Base-by-base conservation (phyloP, 2,329 filamentous ascomycete genomes). In the Diatrype stigma region DNA sequence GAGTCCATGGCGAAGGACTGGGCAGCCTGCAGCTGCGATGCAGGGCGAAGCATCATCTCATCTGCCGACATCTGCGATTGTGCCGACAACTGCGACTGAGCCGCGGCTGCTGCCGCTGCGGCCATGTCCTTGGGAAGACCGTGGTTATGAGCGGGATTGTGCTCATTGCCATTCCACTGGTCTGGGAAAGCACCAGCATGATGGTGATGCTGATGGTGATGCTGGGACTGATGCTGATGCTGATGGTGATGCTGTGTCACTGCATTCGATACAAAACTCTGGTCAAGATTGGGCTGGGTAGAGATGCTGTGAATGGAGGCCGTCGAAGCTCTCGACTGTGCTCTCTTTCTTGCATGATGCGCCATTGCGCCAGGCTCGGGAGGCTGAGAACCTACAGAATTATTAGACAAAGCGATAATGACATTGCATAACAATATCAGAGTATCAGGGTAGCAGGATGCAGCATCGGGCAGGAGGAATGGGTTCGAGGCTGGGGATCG, bases 11-110 rank as follows among this genome's bases (percentile, higher is more conserved):
- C 60, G 58, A 75, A 80, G 17, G 73, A 70, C 48, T 74, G 74
- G 42, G 71, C 72, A 45, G 73, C 70, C 55, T 81, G 78, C 60
- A 84, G 73, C 55, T 82, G 81, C 21, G 76, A 73, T 26, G 78
- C 75, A 17, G 78, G 77, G 50, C 82, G 78, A 54, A 85, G 70
- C 45, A 85, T 77, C 69, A 84, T 76, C 53, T 82, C 80, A 57
- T 85, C 82, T 22, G 79, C 69, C 3, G 78, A 75, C 71, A 85
- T 74, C 48, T 76, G 74, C 30, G 72, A 67, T 32, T 65, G 60
- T 7, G 66, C 69, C 3, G 78, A 75, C 71, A 85, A 74, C 48
- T 76, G 74, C 30, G 72, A 67, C 30, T 65, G 60, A n/a, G n/a
- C n/a, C n/a, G n/a, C n/a, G n/a, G n/a, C n/a, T n/a, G n/a, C 64